Conservation (phyloP, 345 rosid genomes). For the Acer saccharum region DNA sequence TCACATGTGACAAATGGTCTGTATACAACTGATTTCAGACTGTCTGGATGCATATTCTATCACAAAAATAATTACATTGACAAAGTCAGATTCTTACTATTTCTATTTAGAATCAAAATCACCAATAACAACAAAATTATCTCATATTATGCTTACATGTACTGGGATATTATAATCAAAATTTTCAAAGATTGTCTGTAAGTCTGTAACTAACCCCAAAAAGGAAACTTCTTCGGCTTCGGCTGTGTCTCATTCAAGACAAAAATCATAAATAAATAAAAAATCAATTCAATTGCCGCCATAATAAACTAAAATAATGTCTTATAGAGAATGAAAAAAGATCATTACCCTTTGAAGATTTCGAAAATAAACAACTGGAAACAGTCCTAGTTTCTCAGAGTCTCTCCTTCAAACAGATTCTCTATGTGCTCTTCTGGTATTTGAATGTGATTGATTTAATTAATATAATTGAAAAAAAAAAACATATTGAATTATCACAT, state of each 20-base stretch:
- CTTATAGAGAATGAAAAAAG: neutral
- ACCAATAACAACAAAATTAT: constrained; percentile 6
- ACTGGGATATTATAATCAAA: constrained; percentile 15
- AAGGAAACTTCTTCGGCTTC: constrained; percentile 21
- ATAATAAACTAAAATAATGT: constrained; percentile 26
- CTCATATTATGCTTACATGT: constrained; percentile 23
- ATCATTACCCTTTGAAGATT: constrained; percentile 11
- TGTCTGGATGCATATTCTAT: constrained; percentile 71
- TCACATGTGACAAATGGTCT: constrained; percentile 85
- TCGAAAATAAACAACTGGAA: constrained; percentile 12
- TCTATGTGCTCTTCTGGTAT: neutral
- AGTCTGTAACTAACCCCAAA: constrained; percentile 23
- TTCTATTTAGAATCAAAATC: constrained; percentile 6
- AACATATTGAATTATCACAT: neutral
- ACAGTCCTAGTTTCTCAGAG: neutral
- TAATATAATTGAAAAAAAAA: neutral
- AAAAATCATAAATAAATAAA: constrained; percentile 11
- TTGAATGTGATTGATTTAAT: neutral
- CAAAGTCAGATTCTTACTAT: constrained; percentile 27
- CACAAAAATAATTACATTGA: constrained; percentile 16
- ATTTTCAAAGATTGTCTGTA: constrained; percentile 21
- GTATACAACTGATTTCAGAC: constrained; percentile 59
- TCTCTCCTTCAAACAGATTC: constrained; percentile 13
- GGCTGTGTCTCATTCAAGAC: constrained; percentile 20
- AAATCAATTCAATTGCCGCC: constrained; percentile 27